phyloP scores from a whole-genome alignment of 169 alveolate genomes.

The Eimeria praecox region DNA sequence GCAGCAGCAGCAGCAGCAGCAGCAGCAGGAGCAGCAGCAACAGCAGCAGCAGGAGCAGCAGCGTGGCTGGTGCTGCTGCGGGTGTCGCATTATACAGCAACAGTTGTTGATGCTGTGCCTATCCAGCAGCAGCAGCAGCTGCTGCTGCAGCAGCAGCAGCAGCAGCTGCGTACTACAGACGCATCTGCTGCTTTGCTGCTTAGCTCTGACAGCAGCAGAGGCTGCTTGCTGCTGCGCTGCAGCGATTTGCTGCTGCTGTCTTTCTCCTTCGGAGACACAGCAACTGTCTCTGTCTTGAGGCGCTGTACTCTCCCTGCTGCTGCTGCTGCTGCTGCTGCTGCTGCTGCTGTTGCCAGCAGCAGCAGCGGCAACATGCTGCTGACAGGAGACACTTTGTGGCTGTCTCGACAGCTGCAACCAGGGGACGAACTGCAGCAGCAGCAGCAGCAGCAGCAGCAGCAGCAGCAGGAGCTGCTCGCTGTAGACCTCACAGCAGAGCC shows the following conservation, averaged over 20 bases:
- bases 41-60: neutral
- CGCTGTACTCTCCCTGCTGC: slow-evolving; percentile 15
- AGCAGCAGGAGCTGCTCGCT: slow-evolving; percentile 42
- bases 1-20: slow-evolving; percentile 42
- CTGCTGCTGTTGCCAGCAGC: slow-evolving; percentile 35
- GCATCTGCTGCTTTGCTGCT: slow-evolving; percentile 39
- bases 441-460: slow-evolving; percentile 60
- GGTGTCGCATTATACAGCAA: neutral
- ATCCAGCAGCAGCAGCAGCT: neutral
- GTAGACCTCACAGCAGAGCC: slow-evolving; percentile 53
- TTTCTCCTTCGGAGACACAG: neutral
- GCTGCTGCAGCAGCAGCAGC: neutral
- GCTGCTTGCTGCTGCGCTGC: slow-evolving; percentile 43
- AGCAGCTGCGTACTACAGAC: neutral
- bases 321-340: slow-evolving; percentile 65
- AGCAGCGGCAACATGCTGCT: neutral
- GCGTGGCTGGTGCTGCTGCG: slow-evolving; percentile 62
- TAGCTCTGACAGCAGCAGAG: slow-evolving; percentile 52
- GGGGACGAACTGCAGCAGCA: slow-evolving; percentile 35
- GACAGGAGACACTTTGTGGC: slow-evolving; percentile 43
- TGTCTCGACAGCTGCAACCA: slow-evolving; percentile 13
- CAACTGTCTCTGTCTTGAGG: neutral
- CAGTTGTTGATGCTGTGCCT: slow-evolving; percentile 37
- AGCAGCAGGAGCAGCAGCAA: slow-evolving; percentile 19
- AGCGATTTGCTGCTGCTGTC: slow-evolving; percentile 11